These are phyloP conservation scores for Orbilia javanica DNA, from an alignment of 2,329 filamentous ascomycete species.

Conservation along the genomic window DNA sequence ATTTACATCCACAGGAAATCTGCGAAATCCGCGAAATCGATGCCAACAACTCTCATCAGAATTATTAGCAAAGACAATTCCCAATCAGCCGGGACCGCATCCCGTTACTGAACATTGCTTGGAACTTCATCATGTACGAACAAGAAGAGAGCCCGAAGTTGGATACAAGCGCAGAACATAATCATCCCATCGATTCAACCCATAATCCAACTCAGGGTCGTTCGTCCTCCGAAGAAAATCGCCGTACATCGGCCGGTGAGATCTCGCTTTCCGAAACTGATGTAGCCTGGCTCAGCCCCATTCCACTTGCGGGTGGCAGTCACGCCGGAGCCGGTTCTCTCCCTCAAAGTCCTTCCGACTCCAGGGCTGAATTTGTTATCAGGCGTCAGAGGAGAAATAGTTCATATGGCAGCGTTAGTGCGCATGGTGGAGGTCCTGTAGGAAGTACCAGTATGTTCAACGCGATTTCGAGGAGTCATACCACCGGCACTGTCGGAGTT, in stretches of 20 bases:
- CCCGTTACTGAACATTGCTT: neutral
- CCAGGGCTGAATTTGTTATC: neutral
- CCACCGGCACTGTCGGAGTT: neutral
- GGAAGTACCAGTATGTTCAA: constrained; percentile 3
- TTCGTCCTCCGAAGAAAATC: constrained; percentile 19
- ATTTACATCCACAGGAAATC: too few species aligned
- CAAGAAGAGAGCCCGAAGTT: neutral
- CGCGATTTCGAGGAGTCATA: constrained; percentile 7
- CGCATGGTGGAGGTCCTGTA: neutral
- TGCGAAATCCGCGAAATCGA: too few species aligned
- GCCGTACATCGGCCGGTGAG: constrained; percentile 20
- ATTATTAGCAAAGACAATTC: too few species aligned
- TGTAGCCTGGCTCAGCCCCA: constrained; percentile 7
- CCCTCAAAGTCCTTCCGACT: neutral
- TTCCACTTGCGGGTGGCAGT: neutral
- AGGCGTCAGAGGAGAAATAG: neutral
- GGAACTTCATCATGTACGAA: constrained; percentile 1
- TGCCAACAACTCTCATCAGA: too few species aligned
- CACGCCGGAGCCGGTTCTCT: neutral
- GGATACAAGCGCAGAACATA: constrained; percentile 23
- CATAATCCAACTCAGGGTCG: constrained; percentile 28
- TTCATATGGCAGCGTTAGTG: neutral
- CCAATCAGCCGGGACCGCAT: too few species aligned
- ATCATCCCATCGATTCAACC: constrained; percentile 26
- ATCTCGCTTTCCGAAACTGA: constrained; percentile 21